phyloP scores from a whole-genome alignment of 331 rosid species.

The Prunus yedoensis region DNA sequence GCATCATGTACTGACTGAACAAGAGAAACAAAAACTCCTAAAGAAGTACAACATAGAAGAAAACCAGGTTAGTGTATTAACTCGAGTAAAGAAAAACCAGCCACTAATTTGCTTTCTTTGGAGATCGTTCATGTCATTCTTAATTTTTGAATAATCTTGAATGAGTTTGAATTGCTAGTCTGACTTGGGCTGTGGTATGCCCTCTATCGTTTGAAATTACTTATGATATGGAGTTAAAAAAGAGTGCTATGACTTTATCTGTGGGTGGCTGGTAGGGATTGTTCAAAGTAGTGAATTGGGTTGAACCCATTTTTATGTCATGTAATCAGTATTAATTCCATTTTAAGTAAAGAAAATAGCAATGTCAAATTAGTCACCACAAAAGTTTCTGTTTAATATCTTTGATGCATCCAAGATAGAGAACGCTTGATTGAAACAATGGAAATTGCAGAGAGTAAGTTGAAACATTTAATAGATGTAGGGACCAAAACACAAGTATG shows the following conservation, averaged over 20 bases:
- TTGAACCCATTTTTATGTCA: background rate
- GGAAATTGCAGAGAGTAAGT: background rate
- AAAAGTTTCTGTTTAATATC: background rate
- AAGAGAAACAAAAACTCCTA: conserved; percentile 65
- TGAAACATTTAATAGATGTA: background rate
- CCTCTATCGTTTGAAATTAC: background rate
- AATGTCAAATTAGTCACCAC: background rate
- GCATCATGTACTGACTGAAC: conserved; percentile 61
- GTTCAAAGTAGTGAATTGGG: background rate
- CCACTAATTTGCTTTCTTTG: background rate
- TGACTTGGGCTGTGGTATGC: background rate
- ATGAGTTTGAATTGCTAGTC: background rate
- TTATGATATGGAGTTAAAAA: background rate
- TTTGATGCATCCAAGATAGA: background rate
- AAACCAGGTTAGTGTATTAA: conserved; percentile 67
- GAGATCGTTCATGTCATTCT: background rate
- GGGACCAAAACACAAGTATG: background rate
- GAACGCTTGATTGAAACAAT: background rate
- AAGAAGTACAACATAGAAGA: conserved; percentile 75
- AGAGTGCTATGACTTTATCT: background rate
- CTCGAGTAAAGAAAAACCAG: background rate
- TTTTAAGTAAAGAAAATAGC: background rate
- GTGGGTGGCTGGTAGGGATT: background rate
- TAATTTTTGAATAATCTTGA: background rate
- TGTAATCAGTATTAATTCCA: background rate